Evolutionary conservation across 768 basidiomycete species (phyloP), one percentile per base, ranked within the genome.

Genomic region (Trametes villosa): DNA sequence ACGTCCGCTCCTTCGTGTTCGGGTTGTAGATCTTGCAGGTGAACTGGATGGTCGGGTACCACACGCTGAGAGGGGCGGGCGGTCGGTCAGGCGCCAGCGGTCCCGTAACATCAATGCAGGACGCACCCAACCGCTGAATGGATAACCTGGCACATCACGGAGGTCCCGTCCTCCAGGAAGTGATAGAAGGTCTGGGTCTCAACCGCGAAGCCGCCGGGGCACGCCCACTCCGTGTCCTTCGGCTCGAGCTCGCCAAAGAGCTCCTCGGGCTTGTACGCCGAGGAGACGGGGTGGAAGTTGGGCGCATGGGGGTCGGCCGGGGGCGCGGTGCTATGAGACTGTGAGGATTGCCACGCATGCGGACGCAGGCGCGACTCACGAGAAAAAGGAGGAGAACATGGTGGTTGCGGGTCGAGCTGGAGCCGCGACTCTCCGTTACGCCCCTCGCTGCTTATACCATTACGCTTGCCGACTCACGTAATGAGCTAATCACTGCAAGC

Each of bases 21-120:
- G 94, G 88, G 69, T 97, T 84, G 78, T 84, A 88, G 51, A 91
- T 76, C 76, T 95, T 96, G 86, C 88, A 95, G 4, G 87, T 91
- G 74, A 98, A 93, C 75, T 99, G 96, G 68, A 96, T 88, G 30
- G 89, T 92, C 4, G 97, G 95, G 71, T 91, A 96, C 87, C 96
- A 95, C 61, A 98, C 73, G 24, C 95, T 96, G 68, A 57, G 61
- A 15, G 41, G 47, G 34, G 9, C 26, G 30, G 6, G 36, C 36
- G 36, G 36, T 11, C 7, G 17, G 30, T 27, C 22, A 47, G 46
- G 46, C 56, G 46, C n/a, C 36, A 40, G 41, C 6, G 9, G 9
- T 29, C 15, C n/a, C 49, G 18, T n/a, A 17, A 44, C 11, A 15
- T 49, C 29, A 22, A 63, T 45, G 58, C 44, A 0, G 34, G 33